A percentile compares a stretch with the other conserved stretches of the same genome.
These are phyloP conservation scores for Coccomyxa subellipsoidea DNA, from an alignment of 163 green algal genomes.

Conservation along the genomic window DNA sequence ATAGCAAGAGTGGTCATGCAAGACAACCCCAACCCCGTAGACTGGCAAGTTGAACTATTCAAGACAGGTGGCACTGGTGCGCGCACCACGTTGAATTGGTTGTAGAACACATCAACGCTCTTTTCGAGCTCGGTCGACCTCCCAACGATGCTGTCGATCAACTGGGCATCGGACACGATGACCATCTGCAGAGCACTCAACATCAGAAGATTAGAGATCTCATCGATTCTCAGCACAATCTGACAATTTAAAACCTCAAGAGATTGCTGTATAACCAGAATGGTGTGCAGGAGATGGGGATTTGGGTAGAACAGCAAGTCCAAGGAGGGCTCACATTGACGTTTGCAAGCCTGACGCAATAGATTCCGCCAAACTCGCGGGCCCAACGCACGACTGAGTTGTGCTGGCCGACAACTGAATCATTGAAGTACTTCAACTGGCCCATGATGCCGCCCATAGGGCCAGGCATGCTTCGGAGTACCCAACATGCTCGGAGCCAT, in stretches of 20 bases:
- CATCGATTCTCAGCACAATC: not conserved
- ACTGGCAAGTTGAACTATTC: not conserved
- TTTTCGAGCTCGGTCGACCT: not conserved
- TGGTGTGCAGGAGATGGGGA: too few relatives aligned
- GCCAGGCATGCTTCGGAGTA: not conserved
- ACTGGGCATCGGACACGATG: not conserved
- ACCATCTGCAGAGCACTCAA: conserved; percentile 3
- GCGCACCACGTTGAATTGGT: not conserved
- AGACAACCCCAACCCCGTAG: too few relatives aligned
- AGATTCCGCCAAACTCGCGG: not conserved
- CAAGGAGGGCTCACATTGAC: conserved; percentile 3
- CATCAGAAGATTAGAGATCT: not conserved
- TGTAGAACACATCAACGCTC: not conserved
- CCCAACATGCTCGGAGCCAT: not conserved
- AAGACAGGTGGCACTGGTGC: too few relatives aligned
- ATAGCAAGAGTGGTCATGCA: too few relatives aligned
- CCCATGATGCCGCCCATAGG: not conserved
- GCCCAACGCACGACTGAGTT: not conserved
- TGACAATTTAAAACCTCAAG: too few relatives aligned
- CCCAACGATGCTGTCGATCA: not conserved
- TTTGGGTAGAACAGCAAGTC: too few relatives aligned
- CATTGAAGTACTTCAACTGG: not conserved
- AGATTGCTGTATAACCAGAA: too few relatives aligned
- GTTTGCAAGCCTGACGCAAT: not conserved
- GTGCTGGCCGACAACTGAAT: not conserved